Base-by-base conservation (phyloP, 2,329 filamentous ascomycete genomes). In the Trichoderma sp. region DNA sequence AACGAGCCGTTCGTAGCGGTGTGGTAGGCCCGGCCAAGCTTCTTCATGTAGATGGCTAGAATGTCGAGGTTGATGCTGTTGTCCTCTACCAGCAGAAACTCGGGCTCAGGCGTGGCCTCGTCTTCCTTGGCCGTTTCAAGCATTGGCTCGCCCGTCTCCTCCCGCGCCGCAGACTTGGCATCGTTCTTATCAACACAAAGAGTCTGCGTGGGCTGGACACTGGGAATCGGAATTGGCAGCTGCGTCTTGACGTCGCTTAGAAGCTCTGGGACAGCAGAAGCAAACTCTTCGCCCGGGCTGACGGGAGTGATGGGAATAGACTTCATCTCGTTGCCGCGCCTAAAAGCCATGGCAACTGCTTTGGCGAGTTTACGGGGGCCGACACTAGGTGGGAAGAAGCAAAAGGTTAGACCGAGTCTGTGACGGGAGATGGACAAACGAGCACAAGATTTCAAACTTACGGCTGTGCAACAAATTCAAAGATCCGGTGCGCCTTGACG, bases 391-490 rank as follows among this genome's bases (percentile, higher is more conserved):
- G 1, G 14, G 7, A 10, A 13, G 13, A 55, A 24, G 21, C n/a
- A 16, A 34, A 18, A 32, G 39, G 10, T 54, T 18, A 52, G 24
- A 13, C 13, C 18, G 10, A 4, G 24, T 11, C n/a, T 26, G 2
- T 39, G n/a, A 39, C 8, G n/a, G 21, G 34, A 18, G 30, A n/a
- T 21, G 7, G 21, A 34, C 18, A 5, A 32, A 34, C 18, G 8
- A 32, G 21, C 4, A 10, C 10, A 14, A 8, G 2, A n/a, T 7
- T 21, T 21, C 32, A 70, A 46, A 70, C 79, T 72, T 70, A 79
- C 76, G 80, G 80, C 59, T 80, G 79, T 3, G 79, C 79, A 30
- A 80, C 75, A 54, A 79, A 81, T 64, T 81, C 80, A 10, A 79
- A 75, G 13, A 80, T 69, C 10, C 74, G 71, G 37, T 60, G 59